Conservation (phyloP, 2,329 filamentous ascomycete genomes). For the Fusarium lyarnte region DNA sequence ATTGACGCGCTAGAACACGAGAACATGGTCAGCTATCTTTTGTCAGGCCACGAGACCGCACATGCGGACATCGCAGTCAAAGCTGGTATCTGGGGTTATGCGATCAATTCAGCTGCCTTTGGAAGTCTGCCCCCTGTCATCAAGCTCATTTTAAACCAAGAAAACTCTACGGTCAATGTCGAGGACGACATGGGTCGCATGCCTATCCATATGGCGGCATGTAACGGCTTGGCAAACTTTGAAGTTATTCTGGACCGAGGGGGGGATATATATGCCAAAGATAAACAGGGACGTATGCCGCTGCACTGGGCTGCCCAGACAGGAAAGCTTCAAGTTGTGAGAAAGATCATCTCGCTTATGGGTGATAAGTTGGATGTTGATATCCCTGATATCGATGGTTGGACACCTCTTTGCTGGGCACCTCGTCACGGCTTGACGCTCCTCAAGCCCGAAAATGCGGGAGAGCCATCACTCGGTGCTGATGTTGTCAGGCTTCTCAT, state of each 20-base stretch:
- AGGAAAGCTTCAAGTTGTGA: not conserved
- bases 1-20: fast-evolving
- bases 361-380: not conserved
- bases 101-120: not conserved
- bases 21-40: fast-evolving
- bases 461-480: not conserved
- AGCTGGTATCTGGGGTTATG: not conserved
- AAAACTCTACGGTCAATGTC: not conserved
- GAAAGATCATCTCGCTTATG: not conserved
- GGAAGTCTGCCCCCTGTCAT: not conserved
- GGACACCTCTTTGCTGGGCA: constrained; percentile 18
- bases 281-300: not conserved
- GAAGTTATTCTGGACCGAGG: not conserved
- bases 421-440: not conserved
- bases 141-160: not conserved
- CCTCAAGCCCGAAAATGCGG: fast-evolving
- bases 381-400: constrained; percentile 6
- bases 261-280: not conserved
- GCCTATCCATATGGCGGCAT: constrained; percentile 3
- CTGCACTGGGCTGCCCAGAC: constrained; percentile 1
- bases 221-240: not conserved
- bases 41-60: not conserved
- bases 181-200: not conserved
- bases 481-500: not conserved
- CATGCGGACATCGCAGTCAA: not conserved